Base-by-base conservation (phyloP, 805 yeast species). In the Candida tammaniensis region DNA sequence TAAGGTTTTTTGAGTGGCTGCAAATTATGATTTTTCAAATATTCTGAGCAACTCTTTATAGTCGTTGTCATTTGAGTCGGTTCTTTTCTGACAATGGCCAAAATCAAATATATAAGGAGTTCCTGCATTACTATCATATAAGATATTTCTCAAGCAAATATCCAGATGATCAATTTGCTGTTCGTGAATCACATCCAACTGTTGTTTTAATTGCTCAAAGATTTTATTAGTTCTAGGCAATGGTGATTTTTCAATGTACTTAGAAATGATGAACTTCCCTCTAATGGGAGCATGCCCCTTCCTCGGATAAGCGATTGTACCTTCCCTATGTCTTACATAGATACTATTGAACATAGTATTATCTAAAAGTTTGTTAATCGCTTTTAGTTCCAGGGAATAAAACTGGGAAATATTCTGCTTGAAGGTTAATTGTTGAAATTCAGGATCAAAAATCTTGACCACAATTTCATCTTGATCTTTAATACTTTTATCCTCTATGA, bases 41-140 rank as follows among this genome's bases (percentile, higher is more conserved):
- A n/a, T n/a, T n/a, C n/a, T n/a, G n/a, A n/a, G n/a, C n/a, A n/a
- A n/a, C n/a, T n/a, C n/a, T n/a, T n/a, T n/a, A n/a, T n/a, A n/a
- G n/a, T n/a, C n/a, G n/a, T n/a, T n/a, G n/a, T n/a, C n/a, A n/a
- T n/a, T n/a, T n/a, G n/a, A n/a, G n/a, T n/a, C n/a, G n/a, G n/a
- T n/a, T n/a, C n/a, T n/a, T n/a, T n/a, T n/a, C 15, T 27, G 16
- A 27, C 28, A 10, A 9, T 12, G 9, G 4, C 11, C 28, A 11
- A 25, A 25, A 25, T 25, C n/a, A 15, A 25, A 14, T 9, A 25
- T 25, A 25, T 25, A 25, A 7, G 28, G 28, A 12, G 12, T 12
- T 11, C 16, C 5, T 5, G 11, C 12, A 4, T 15, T 25, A 10
- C 5, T 19, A 25, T 25, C 28, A 25, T 25, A 25, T 12, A 25